Conservation (phyloP, 805 yeast genomes). For the Nakazawaea laoshanensis region DNA sequence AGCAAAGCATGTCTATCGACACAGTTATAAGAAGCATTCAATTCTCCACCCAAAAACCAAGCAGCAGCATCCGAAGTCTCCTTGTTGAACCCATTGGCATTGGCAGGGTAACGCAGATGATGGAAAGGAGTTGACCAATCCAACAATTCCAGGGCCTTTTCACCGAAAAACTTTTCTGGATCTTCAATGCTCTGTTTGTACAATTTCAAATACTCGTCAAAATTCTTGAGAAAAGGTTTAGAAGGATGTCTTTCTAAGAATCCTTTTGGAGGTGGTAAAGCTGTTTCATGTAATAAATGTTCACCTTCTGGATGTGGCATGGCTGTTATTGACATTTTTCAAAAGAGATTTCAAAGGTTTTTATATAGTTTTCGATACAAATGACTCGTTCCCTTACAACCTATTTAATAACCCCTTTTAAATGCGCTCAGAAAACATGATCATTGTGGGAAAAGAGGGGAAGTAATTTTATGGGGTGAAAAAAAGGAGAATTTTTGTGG, state of each 20-base stretch:
- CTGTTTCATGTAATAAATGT: constrained; percentile 21
- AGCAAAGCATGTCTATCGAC: constrained; percentile 74
- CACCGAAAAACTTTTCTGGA: constrained; percentile 48
- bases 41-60: constrained; percentile 75
- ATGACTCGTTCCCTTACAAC: not conserved
- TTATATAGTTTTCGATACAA: no score
- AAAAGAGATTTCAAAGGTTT: not conserved
- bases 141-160: constrained; percentile 38
- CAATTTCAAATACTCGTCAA: constrained; percentile 40
- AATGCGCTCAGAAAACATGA: not conserved
- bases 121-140: constrained; percentile 48
- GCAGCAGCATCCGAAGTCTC: constrained; percentile 44
- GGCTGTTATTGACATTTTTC: constrained; percentile 1
- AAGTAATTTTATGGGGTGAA: not conserved
- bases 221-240: constrained; percentile 36
- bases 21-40: constrained; percentile 75
- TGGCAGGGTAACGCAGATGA: constrained; percentile 33
- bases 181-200: constrained; percentile 49
- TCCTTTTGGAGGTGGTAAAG: constrained; percentile 23
- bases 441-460: not conserved
- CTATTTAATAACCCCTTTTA: not conserved
- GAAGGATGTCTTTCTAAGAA: constrained; percentile 32
- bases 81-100: constrained; percentile 35
- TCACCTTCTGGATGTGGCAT: constrained; percentile 16
- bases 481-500: no score